Conservation (phyloP, 495 filamentous ascomycete species). For the Cudoniella acicularis region DNA sequence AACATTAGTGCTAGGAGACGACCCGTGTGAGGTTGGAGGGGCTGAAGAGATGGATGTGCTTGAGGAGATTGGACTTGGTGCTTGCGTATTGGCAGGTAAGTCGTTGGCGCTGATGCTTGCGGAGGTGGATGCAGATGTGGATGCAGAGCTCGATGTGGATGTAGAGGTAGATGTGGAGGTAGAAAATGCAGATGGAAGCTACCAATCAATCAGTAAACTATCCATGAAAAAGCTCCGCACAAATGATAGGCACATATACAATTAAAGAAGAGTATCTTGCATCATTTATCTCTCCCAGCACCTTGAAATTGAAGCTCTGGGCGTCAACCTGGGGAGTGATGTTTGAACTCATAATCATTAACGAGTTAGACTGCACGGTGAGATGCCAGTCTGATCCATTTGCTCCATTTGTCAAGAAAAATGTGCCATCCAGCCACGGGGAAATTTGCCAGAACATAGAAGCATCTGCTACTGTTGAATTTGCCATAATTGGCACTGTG, state of each 20-base stretch:
- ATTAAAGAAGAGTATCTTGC: neutral
- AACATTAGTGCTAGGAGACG: neutral
- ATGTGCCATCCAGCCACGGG: conserved; percentile 15
- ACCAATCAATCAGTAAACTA: neutral
- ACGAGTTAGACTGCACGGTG: neutral
- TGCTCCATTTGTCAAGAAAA: conserved; percentile 9
- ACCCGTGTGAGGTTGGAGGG: neutral
- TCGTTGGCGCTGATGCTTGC: neutral
- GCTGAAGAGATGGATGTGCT: neutral
- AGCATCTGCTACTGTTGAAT: neutral
- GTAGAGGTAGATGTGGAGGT: neutral
- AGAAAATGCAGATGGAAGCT: neutral
- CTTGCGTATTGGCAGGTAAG: too few relatives aligned
- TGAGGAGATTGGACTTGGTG: neutral
- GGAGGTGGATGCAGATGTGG: neutral
- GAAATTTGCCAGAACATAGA: conserved; percentile 14
- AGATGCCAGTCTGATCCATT: conserved; percentile 14
- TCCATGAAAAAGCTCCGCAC: neutral
- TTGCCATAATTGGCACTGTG: conserved; percentile 8
- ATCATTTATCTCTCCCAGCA: conserved; percentile 5
- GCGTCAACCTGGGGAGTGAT: neutral
- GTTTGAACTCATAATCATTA: conserved; percentile 10
- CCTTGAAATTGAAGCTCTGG: conserved; percentile 2
- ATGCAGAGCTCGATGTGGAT: neutral
- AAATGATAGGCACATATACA: neutral